These are phyloP conservation scores for Didymellaceae sp. DNA, from an alignment of 2,329 filamentous ascomycete genomes.

Conservation along the genomic window DNA sequence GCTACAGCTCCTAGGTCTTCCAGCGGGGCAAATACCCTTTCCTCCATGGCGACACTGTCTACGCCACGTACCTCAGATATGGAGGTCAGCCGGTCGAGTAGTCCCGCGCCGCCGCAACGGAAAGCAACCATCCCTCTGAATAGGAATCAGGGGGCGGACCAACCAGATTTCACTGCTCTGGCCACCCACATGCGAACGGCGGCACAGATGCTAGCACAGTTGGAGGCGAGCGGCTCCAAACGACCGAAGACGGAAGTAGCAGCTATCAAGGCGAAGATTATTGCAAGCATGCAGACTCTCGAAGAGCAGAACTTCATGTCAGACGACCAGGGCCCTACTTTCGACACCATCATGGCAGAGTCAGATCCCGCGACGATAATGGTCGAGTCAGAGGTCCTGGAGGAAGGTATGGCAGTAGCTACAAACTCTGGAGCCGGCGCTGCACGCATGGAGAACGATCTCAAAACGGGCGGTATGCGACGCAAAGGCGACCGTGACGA, in stretches of 20 bases:
- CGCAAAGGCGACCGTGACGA: conserved; percentile 83
- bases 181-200: conserved; percentile 88
- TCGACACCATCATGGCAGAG: conserved; percentile 82
- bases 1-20: conserved; percentile 61
- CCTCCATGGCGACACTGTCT: conserved; percentile 65
- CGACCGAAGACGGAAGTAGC: conserved; percentile 80
- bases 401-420: conserved; percentile 59
- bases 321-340: conserved; percentile 75
- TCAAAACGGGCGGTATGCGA: conserved; percentile 83
- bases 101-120: conserved; percentile 64
- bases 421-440: conserved; percentile 75
- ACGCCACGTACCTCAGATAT: conserved; percentile 74
- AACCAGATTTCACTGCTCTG: conserved; percentile 80
- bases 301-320: conserved; percentile 84
- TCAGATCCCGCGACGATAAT: conserved; percentile 62
- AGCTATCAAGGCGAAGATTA: conserved; percentile 83
- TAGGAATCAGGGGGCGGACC: conserved; percentile 64
- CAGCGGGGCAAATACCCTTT: conserved; percentile 66
- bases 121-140: conserved; percentile 66
- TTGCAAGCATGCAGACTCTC: conserved; percentile 86
- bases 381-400: conserved; percentile 60
- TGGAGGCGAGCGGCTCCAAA: conserved; percentile 81
- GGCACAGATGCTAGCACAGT: conserved; percentile 84
- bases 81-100: conserved; percentile 71
- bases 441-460: conserved; percentile 87